Base-by-base conservation (phyloP, 75 land plant genomes). In the Picea sitchensis region DNA sequence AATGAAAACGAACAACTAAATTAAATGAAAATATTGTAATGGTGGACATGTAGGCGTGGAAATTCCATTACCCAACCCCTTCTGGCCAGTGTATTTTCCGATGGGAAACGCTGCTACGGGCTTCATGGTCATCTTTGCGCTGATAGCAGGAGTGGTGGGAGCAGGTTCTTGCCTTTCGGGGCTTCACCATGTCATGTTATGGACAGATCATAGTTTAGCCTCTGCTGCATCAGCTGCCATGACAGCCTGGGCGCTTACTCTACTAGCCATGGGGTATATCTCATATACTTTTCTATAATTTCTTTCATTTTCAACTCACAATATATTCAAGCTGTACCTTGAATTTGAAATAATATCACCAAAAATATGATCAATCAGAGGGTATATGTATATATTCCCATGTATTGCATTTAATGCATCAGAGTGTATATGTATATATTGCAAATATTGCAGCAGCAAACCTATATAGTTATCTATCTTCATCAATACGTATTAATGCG, bases 51-150 rank as follows among this genome's bases (percentile, higher is more conserved):
- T 85, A 91, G 93, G 90, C 14, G 65, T 87, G n/a, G 88, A 34
- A 2, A 69, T 82, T 0, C 51, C 63, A 0, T 85, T 91, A 1
- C 93, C 93, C 2, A 87, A 90, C 56, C 88, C 84, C 59, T 88
- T 90, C 75, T 82, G 84, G 34, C 84, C 91, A 2, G 77, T 90
- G 32, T 84, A 80, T 72, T 90, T 86, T 67, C 86, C 90, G 1
- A 91, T 91, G 85, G 86, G 87, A 21, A 77, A 77, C 44, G n/a
- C 81, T 32, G 87, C 85, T 8, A 83, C 85, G 18, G 41, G 76
- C 32, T 82, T 77, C 72, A 73, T 82, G 47, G 21, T 82, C 54
- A 51, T 73, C 5, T 74, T 85, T 20, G 63, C 67, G 6, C 78
- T 85, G 57, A 26, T 78, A 15, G 87, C 85, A 14, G 80, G 84